phyloP scores from a whole-genome alignment of 768 basidiomycete genomes.

The Mycena floridula region DNA sequence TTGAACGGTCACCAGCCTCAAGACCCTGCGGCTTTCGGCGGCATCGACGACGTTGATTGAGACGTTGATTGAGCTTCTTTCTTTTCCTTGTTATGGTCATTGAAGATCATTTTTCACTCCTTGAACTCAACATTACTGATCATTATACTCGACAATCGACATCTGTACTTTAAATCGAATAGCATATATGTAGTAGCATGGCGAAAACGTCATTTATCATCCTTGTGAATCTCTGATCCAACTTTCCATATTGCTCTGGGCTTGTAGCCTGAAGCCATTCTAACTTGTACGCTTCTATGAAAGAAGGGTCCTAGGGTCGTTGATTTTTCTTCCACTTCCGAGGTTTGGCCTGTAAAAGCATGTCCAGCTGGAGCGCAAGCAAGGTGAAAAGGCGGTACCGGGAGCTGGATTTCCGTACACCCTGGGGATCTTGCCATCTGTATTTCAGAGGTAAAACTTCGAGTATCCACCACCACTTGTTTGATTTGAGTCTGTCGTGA shows the following conservation, averaged over 20 bases:
- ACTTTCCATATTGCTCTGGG: background rate
- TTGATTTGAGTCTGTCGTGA: background rate
- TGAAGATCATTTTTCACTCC: too few species aligned
- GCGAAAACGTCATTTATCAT: too few species aligned
- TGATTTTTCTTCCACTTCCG: background rate
- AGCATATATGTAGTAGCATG: too few species aligned
- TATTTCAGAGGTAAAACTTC: background rate
- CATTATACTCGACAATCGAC: too few species aligned
- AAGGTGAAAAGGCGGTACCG: background rate
- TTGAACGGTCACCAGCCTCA: too few species aligned
- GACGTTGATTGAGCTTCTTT: too few species aligned
- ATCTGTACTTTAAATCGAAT: too few species aligned
- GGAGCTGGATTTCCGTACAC: background rate
- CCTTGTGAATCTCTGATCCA: background rate
- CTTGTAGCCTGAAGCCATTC: background rate
- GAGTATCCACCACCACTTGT: background rate
- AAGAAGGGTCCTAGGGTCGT: background rate
- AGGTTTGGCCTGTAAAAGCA: background rate
- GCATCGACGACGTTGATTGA: constrained; percentile 28
- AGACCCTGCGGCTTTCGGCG: constrained; percentile 11
- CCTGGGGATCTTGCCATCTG: background rate
- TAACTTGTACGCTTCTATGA: background rate
- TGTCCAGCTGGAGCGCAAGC: background rate
- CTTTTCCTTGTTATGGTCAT: too few species aligned
- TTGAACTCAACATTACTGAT: too few species aligned